Percentiles rank a stretch among this genome's conserved stretches.
Evolutionary conservation across 345 rosid species (phyloP).

Genomic region (Gossypium sturtianum): DNA sequence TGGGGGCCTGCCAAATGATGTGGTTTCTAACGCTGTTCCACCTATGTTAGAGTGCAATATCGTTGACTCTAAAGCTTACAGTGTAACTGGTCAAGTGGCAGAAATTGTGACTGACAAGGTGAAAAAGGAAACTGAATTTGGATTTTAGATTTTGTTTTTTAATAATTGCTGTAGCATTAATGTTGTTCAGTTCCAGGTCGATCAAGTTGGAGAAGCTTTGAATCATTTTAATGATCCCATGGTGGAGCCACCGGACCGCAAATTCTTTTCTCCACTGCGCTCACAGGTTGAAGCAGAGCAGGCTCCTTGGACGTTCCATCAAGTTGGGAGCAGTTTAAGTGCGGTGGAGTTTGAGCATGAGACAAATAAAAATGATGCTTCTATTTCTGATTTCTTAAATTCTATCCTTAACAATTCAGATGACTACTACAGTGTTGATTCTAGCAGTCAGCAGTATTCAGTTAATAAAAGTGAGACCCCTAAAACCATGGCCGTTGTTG

Average conservation of each 20-base stretch:
- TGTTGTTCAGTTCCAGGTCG: constrained; percentile 7
- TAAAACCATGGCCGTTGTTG: constrained; percentile 5
- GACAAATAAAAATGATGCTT: constrained; percentile 32
- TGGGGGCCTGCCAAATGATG: not conserved
- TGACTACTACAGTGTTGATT: constrained; percentile 15
- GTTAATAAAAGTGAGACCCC: constrained; percentile 8
- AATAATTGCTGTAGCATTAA: not conserved
- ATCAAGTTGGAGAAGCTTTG: constrained; percentile 25
- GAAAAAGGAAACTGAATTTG: constrained; percentile 1
- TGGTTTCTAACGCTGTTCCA: not conserved
- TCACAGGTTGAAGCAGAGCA: constrained; percentile 32
- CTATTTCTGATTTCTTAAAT: constrained; percentile 37
- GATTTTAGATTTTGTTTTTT: not conserved
- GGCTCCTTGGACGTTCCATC: constrained; percentile 24
- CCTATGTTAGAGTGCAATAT: not conserved
- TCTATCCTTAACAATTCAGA: constrained; percentile 36
- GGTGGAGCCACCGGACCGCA: constrained; percentile 28
- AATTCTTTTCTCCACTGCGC: constrained; percentile 40
- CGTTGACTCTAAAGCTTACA: not conserved
- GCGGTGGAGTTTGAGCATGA: constrained; percentile 21
- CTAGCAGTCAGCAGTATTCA: constrained; percentile 7
- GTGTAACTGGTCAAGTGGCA: not conserved
- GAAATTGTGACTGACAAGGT: not conserved
- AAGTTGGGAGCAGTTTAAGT: constrained; percentile 14
- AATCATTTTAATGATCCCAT: constrained; percentile 19